phyloP scores from a whole-genome alignment of 306 rosid species.

The Cyclanthera cordifolia region DNA sequence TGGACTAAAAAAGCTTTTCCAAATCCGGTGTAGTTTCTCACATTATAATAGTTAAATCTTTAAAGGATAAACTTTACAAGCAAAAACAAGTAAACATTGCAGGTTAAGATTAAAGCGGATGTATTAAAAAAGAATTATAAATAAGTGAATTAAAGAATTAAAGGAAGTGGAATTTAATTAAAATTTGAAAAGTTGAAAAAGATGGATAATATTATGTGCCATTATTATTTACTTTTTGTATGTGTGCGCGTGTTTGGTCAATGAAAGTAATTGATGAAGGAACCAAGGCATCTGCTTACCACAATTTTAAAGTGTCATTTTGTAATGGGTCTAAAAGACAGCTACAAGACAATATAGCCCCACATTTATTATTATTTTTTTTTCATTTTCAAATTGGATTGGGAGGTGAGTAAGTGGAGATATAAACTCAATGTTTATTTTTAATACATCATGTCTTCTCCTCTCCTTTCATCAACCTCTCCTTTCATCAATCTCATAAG shows the following conservation, averaged over 20 bases:
- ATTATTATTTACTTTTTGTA: slow-evolving; percentile 1
- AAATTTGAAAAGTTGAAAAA: background rate
- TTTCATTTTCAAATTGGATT: too few relatives aligned
- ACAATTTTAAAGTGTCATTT: slow-evolving; percentile 7
- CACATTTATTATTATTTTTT: background rate
- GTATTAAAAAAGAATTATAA: background rate
- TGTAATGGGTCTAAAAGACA: slow-evolving; percentile 16
- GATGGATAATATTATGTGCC: slow-evolving; percentile 7
- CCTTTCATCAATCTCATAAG: too few relatives aligned
- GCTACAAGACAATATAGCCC: slow-evolving; percentile 10
- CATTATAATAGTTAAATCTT: too few relatives aligned
- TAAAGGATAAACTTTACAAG: background rate
- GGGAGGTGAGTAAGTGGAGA: too few relatives aligned
- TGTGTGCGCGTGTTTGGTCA: background rate
- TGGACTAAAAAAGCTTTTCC: background rate
- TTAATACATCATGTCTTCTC: too few relatives aligned
- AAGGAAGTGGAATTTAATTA: background rate
- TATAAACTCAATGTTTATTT: too few relatives aligned
- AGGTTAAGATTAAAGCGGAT: background rate
- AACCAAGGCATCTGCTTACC: slow-evolving; percentile 10
- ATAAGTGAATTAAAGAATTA: background rate
- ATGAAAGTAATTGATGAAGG: slow-evolving; percentile 3
- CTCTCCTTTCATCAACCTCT: too few relatives aligned
- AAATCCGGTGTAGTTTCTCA: background rate
- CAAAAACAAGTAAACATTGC: background rate